A percentile compares a stretch with the other conserved stretches of the same genome.
Conservation (phyloP, 331 rosid species). For the Rosa hybrid region DNA sequence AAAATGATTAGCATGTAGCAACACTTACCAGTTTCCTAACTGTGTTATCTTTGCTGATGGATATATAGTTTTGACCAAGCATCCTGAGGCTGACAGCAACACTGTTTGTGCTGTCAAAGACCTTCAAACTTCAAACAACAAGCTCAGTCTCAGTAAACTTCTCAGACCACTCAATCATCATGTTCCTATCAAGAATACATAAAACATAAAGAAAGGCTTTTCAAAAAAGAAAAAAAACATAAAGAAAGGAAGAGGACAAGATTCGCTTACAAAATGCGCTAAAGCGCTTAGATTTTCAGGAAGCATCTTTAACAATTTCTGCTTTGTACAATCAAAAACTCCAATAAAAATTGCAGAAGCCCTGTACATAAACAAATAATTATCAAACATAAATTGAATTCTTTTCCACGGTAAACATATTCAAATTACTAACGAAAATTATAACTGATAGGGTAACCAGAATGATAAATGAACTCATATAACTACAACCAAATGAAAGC, state of each 20-base stretch:
- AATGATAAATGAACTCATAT: not conserved
- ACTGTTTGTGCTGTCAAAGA: not conserved
- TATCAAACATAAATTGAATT: not conserved
- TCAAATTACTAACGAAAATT: not conserved
- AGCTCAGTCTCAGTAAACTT: not conserved
- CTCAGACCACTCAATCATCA: conserved; percentile 3
- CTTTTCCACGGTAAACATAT: not conserved
- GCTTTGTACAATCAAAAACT: conserved; percentile 86
- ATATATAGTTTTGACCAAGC: conserved; percentile 30
- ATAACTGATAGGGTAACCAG: not conserved
- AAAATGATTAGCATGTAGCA: not conserved
- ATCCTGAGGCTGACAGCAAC: not conserved
- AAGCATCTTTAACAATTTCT: conserved; percentile 65
- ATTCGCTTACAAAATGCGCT: conserved; percentile 77
- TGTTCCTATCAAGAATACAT: not conserved
- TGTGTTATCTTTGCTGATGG: conserved; percentile 83
- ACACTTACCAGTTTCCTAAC: conserved; percentile 69
- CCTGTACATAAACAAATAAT: conserved; percentile 47
- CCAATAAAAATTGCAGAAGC: conserved; percentile 95
- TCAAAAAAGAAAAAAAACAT: no score
- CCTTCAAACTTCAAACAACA: not conserved
- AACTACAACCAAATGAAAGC: not conserved
- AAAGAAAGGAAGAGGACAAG: not conserved
- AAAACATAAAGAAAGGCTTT: not conserved
- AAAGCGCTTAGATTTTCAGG: conserved; percentile 83